A percentile compares a stretch with the other conserved stretches of the same genome.
Conservation (phyloP, 1,284 basidiomycete genomes). For the Naganishia cerealis region DNA sequence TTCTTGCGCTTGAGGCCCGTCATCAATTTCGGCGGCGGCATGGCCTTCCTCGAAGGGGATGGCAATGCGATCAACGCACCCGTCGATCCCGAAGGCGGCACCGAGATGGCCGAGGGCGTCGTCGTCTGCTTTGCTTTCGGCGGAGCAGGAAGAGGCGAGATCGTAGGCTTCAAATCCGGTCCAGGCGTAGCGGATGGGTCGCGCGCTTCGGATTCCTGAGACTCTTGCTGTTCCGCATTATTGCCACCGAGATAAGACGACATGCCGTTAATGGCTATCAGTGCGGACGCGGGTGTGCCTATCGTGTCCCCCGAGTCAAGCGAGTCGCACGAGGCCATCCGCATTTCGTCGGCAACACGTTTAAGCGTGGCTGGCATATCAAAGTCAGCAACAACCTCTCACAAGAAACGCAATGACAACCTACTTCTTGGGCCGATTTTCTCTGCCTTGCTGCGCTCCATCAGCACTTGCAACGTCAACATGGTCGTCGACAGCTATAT, state of each 20-base stretch:
- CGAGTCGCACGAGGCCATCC: background rate
- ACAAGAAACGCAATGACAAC: background rate
- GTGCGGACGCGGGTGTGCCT: constrained; percentile 18
- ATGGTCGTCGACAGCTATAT: constrained; percentile 20
- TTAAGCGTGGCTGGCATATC: constrained; percentile 14
- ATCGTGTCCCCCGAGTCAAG: constrained; percentile 16
- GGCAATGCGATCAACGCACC: constrained; percentile 8
- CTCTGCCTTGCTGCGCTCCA: constrained; percentile 16
- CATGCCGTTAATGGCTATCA: constrained; percentile 14
- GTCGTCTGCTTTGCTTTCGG: constrained; percentile 15
- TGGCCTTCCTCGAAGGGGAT: constrained; percentile 20
- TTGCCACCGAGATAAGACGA: constrained; percentile 6
- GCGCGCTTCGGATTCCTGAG: background rate
- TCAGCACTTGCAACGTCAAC: constrained; percentile 16
- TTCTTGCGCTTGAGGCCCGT: constrained; percentile 24
- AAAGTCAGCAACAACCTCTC: background rate
- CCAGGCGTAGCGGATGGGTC: background rate
- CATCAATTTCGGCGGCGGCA: constrained; percentile 20
- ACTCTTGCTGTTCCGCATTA: constrained; percentile 3
- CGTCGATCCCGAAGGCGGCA: constrained; percentile 15
- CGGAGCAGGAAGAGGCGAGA: constrained; percentile 7
- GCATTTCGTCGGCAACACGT: constrained; percentile 15
- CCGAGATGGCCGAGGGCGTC: constrained; percentile 1
- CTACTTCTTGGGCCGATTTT: constrained; percentile 8
- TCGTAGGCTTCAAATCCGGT: background rate